phyloP scores from a whole-genome alignment of 495 filamentous ascomycete genomes.

The Bathelium albidoporum region DNA sequence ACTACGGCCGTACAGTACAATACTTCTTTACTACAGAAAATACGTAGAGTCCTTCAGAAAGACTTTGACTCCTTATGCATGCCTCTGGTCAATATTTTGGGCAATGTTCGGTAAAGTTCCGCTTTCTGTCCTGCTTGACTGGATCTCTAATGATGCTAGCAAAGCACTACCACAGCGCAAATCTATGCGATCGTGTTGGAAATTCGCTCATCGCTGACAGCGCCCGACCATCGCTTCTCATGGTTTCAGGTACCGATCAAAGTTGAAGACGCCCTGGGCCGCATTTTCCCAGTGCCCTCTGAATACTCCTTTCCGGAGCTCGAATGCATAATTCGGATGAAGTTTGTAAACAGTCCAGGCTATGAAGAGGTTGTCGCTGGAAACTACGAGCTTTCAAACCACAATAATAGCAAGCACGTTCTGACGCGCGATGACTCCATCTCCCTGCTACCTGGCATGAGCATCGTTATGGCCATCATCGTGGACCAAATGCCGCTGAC shows the following conservation, averaged over 20 bases:
- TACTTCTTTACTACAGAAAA: background rate
- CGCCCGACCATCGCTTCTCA: slow-evolving; percentile 4
- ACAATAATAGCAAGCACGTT: background rate
- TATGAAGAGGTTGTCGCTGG: background rate
- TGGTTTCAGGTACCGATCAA: slow-evolving; percentile 17
- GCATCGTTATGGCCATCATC: background rate
- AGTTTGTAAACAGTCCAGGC: background rate
- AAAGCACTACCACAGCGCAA: background rate
- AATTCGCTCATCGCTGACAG: background rate
- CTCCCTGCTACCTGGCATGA: background rate
- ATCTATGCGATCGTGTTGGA: background rate
- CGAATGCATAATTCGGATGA: background rate
- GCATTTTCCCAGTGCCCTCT: slow-evolving; percentile 16
- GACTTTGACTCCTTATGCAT: background rate
- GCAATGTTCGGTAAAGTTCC: background rate
- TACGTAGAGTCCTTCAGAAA: background rate
- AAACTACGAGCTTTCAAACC: background rate
- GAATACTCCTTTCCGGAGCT: slow-evolving; percentile 10
- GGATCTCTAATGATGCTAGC: background rate
- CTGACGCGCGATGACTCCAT: background rate
- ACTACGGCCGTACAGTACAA: background rate
- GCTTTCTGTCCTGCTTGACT: background rate
- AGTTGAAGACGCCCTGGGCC: slow-evolving; percentile 21
- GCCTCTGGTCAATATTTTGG: background rate
- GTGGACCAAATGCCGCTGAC: background rate